Evolutionary conservation across 257 asterid species (phyloP).

Genomic region (Solanum ossicruentum): DNA sequence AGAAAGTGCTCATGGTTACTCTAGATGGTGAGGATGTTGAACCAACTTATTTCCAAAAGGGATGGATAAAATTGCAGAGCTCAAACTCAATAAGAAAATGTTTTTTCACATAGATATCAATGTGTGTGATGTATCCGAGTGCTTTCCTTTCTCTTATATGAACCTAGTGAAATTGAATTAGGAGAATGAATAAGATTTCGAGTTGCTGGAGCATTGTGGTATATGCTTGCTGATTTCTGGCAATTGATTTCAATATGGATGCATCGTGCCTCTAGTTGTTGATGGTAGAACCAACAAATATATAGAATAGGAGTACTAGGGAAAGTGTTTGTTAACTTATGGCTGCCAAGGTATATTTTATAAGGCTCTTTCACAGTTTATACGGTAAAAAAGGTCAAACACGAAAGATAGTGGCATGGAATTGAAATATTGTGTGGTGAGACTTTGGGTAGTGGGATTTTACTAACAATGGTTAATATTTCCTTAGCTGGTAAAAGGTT

Average conservation of each 20-base stretch:
- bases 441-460: not conserved
- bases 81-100: not conserved
- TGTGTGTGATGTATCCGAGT: not conserved
- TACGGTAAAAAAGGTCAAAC: not conserved
- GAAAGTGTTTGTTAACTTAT: not conserved
- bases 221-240: not conserved
- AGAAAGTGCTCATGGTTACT: not conserved
- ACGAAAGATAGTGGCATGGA: not conserved
- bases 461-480: not conserved
- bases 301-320: not conserved
- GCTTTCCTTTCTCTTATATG: not conserved
- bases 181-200: not conserved
- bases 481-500: not conserved
- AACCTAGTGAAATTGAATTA: not conserved
- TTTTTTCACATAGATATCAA: not conserved
- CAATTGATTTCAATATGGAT: not conserved
- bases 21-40: not conserved
- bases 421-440: not conserved
- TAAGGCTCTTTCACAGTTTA: not conserved
- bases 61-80: not conserved
- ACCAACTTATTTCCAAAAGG: not conserved
- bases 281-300: not conserved
- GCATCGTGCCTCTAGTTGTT: not conserved
- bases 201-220: not conserved
- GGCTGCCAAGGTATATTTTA: not conserved